Conservation (phyloP, 169 alveolate genomes). For the Amoebophrya sp. region DNA sequence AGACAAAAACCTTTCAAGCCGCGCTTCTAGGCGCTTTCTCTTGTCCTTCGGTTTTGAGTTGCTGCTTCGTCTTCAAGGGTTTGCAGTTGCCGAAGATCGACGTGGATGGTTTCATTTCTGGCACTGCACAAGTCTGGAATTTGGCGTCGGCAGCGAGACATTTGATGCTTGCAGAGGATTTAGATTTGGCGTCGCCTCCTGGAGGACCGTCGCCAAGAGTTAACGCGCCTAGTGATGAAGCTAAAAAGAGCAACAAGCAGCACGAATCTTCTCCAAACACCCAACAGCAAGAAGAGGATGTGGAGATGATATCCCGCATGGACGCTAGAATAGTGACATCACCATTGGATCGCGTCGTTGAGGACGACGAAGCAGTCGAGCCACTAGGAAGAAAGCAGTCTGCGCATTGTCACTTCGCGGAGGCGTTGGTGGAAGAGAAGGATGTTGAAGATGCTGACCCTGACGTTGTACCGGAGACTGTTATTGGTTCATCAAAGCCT, state of each 20-base stretch:
- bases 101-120: neutral
- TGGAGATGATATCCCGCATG: neutral
- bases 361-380: neutral
- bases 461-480: neutral
- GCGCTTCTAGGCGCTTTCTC: neutral
- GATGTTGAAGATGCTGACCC: neutral
- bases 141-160: neutral
- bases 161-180: neutral
- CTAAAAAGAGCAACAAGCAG: neutral
- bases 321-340: neutral
- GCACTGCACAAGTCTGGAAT: neutral
- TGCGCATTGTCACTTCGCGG: neutral
- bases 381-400: neutral
- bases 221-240: neutral
- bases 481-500: no score
- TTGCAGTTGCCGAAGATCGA: neutral
- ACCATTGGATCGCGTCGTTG: neutral
- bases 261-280: neutral
- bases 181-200: neutral
- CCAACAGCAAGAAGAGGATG: neutral
- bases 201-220: neutral
- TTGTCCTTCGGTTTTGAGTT: neutral
- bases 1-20: neutral
- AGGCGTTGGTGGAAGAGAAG: neutral
- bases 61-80: neutral